Evolutionary conservation across 768 basidiomycete genomes (phyloP).

Genomic region (Lentinula detonsa): DNA sequence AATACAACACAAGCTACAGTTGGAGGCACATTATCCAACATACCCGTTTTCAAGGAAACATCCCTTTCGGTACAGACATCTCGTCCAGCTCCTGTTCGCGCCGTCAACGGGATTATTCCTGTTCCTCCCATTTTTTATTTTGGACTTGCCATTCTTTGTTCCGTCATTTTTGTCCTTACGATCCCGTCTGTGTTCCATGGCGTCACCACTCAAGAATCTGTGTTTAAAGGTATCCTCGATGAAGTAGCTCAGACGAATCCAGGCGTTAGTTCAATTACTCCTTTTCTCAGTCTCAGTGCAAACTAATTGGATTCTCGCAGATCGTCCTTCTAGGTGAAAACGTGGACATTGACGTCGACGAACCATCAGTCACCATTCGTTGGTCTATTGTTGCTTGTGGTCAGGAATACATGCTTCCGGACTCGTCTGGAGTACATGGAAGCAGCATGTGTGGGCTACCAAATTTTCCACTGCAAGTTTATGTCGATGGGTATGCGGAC

Average conservation of each 20-base stretch:
- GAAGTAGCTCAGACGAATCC: slow-evolving; percentile 33
- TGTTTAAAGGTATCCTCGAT: slow-evolving; percentile 34
- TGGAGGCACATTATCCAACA: neutral
- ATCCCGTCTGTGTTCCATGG: slow-evolving; percentile 47
- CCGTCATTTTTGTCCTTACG: slow-evolving; percentile 40
- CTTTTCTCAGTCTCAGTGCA: neutral
- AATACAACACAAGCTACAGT: neutral
- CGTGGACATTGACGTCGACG: slow-evolving; percentile 54
- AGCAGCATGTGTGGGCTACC: slow-evolving; percentile 42
- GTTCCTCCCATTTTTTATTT: slow-evolving; percentile 14
- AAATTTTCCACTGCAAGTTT: slow-evolving; percentile 32
- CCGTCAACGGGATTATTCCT: slow-evolving; percentile 6
- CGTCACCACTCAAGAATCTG: slow-evolving; percentile 31
- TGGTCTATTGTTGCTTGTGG: slow-evolving; percentile 56
- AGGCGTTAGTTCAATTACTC: slow-evolving; percentile 27
- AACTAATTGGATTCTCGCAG: slow-evolving; percentile 21
- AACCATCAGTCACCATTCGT: slow-evolving; percentile 48
- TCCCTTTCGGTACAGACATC: neutral
- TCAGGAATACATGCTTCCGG: slow-evolving; percentile 32
- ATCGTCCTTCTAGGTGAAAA: slow-evolving; percentile 50
- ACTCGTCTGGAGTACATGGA: slow-evolving; percentile 41
- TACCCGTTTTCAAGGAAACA: neutral
- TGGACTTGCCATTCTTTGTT: slow-evolving; percentile 34
- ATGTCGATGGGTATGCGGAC: slow-evolving; percentile 40
- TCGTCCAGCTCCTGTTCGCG: neutral